Evolutionary conservation across 1,284 basidiomycete genomes (phyloP).

Genomic region (Malassezia furfur): DNA sequence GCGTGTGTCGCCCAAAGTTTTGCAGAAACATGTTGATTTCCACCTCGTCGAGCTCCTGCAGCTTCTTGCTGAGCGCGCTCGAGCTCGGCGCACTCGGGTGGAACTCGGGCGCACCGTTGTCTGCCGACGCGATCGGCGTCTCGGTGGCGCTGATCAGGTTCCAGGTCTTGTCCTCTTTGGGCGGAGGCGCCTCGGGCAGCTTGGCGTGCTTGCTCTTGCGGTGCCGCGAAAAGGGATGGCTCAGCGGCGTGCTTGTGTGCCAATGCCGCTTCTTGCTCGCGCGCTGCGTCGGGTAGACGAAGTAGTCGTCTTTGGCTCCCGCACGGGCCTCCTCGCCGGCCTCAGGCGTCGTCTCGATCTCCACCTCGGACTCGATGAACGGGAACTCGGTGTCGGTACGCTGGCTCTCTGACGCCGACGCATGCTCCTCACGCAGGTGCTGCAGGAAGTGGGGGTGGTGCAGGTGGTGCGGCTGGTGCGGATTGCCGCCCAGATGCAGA

Average conservation of each 20-base stretch:
- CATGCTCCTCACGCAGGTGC: background rate
- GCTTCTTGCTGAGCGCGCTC: constrained; percentile 25
- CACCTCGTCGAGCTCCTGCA: constrained; percentile 43
- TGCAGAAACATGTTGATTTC: constrained; percentile 43
- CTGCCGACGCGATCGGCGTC: background rate
- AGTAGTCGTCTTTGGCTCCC: background rate
- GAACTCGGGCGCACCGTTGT: constrained; percentile 3
- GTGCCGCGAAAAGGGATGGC: background rate
- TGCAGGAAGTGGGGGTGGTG: background rate
- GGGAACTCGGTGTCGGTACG: background rate
- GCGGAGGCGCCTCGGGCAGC: background rate
- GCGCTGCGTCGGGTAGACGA: constrained; percentile 3
- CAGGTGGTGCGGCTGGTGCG: background rate
- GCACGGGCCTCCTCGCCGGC: background rate
- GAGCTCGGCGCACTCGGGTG: constrained; percentile 10
- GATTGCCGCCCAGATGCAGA: background rate
- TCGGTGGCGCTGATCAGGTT: background rate
- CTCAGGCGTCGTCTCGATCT: background rate
- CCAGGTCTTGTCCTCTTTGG: constrained; percentile 5
- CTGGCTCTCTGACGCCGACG: background rate
- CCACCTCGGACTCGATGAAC: constrained; percentile 3
- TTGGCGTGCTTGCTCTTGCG: background rate
- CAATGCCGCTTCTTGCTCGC: background rate
- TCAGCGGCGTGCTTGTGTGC: background rate
- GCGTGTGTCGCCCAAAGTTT: constrained; percentile 40